phyloP scores from a whole-genome alignment of 495 filamentous ascomycete species.

The Penicillium flavigenum region DNA sequence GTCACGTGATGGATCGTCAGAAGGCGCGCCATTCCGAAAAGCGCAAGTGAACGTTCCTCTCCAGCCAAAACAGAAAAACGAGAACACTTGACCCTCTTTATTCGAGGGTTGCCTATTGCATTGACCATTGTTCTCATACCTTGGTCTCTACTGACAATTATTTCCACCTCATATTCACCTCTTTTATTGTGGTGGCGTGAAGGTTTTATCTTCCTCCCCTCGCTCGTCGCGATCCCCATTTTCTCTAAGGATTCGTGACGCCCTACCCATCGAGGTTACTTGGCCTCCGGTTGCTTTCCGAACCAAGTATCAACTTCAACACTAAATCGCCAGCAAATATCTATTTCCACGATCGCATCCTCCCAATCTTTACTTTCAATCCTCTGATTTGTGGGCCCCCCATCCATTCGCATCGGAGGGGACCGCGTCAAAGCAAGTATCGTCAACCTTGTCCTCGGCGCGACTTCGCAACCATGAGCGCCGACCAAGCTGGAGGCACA shows the following conservation, averaged over 20 bases:
- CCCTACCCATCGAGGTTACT: conserved; percentile 31
- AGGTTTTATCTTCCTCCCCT: conserved; percentile 18
- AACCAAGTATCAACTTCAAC: conserved; percentile 15
- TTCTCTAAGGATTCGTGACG: conserved; percentile 22
- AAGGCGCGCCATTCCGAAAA: conserved; percentile 39
- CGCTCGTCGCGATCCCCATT: conserved; percentile 37
- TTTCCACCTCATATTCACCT: conserved; percentile 1
- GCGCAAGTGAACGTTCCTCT: conserved; percentile 23
- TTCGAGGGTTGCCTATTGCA: conserved; percentile 6
- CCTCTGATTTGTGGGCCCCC: conserved; percentile 19
- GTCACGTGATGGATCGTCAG: conserved; percentile 45
- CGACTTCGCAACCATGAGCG: conserved; percentile 43
- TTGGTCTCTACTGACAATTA: background rate
- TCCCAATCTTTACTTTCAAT: conserved; percentile 8
- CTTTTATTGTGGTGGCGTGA: conserved; percentile 4
- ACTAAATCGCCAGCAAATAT: conserved; percentile 4
- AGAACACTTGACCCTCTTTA: background rate
- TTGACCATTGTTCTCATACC: conserved; percentile 1
- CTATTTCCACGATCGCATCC: conserved; percentile 8
- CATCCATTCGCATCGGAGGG: conserved; percentile 12
- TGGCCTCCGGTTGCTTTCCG: conserved; percentile 10
- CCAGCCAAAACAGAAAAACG: conserved; percentile 9
- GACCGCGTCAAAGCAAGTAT: conserved; percentile 29
- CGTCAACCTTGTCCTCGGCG: conserved; percentile 26
- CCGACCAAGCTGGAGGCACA: conserved; percentile 42